These are phyloP conservation scores for Euptelea pleiosperma DNA, from an alignment of 164 flowering plant species.

Conservation along the genomic window DNA sequence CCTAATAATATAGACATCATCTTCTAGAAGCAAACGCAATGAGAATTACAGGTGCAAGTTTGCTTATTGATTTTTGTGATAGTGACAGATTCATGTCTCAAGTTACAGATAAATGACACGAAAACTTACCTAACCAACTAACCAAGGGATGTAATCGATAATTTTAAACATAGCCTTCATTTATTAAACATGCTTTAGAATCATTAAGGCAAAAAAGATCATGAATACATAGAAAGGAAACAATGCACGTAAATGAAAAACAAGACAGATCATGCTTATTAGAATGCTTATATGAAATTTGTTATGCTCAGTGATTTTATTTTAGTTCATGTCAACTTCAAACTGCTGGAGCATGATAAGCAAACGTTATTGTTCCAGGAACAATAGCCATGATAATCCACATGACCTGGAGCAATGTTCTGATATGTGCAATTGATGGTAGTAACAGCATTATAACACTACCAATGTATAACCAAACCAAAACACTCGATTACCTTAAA, in stretches of 20 bases:
- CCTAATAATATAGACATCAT: conserved; percentile 1
- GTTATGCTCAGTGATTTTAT: background rate
- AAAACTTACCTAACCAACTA: conserved; percentile 30
- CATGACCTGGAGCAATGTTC: too few relatives aligned
- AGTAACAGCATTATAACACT: background rate
- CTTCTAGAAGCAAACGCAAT: background rate
- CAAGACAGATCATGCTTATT: too few relatives aligned
- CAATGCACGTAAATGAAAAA: too few relatives aligned
- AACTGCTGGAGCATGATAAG: background rate
- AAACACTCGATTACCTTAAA: background rate
- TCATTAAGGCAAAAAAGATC: background rate
- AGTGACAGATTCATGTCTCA: background rate
- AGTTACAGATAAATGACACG: background rate
- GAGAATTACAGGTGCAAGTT: background rate
- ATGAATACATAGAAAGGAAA: too few relatives aligned
- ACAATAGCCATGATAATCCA: too few relatives aligned
- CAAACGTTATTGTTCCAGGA: too few relatives aligned
- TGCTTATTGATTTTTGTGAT: background rate
- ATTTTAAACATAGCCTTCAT: background rate
- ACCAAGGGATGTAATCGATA: background rate
- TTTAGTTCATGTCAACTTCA: background rate
- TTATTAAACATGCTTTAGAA: conserved; percentile 1
- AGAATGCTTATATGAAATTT: background rate
- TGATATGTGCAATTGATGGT: background rate
- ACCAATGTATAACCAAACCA: too few relatives aligned